Evolutionary conservation across 495 filamentous ascomycete species (phyloP).

Genomic region (Aspergillus haitiensis): DNA sequence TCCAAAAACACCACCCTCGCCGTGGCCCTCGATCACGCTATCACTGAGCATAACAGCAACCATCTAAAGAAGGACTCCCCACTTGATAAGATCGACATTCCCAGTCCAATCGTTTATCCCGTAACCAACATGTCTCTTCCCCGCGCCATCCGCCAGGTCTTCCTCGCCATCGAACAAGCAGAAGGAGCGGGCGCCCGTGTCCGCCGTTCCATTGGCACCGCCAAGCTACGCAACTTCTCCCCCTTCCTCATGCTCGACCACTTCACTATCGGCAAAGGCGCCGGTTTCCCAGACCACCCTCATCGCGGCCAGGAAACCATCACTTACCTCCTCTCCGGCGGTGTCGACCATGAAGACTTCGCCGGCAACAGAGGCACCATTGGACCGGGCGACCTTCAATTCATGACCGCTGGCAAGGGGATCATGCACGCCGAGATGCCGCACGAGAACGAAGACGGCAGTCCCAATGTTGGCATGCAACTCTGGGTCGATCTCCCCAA

Average conservation of each 20-base stretch:
- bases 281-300: slow-evolving; percentile 87
- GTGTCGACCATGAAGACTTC: slow-evolving; percentile 94
- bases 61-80: too few relatives aligned
- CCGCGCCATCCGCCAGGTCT: slow-evolving; percentile 74
- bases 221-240: slow-evolving; percentile 79
- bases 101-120: slow-evolving; percentile 20
- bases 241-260: slow-evolving; percentile 99
- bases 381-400: slow-evolving; percentile 82
- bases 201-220: slow-evolving; percentile 82
- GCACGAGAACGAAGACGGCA: slow-evolving; percentile 71
- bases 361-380: slow-evolving; percentile 87
- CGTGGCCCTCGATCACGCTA: slow-evolving; percentile 16
- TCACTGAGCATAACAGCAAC: slow-evolving; percentile 9
- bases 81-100: background rate
- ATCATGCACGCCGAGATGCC: slow-evolving; percentile 99
- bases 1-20: slow-evolving; percentile 14
- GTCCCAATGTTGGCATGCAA: slow-evolving; percentile 82
- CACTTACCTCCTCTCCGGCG: slow-evolving; percentile 83
- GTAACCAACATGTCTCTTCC: slow-evolving; percentile 63
- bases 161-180: slow-evolving; percentile 81
- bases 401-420: slow-evolving; percentile 93
- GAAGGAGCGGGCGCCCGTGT: slow-evolving; percentile 91
- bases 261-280: slow-evolving; percentile 75
- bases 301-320: slow-evolving; percentile 82
- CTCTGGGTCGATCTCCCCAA: slow-evolving; percentile 91